These are phyloP conservation scores for Arabidopsis thaliana DNA, from an alignment of 345 rosid genomes.

Conservation along the genomic window TAIR10.1 NC_003071.7:8232001-8232500, in stretches of 20 bases:
- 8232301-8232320: not conserved
- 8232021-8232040: not conserved
- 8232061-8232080: not conserved
- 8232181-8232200: slow-evolving; percentile 23
- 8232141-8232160: not conserved
- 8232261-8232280: slow-evolving; percentile 33
- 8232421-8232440: slow-evolving; percentile 37
- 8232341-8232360: not conserved
- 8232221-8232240: slow-evolving; percentile 33
- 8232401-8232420: slow-evolving; percentile 33
- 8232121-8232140: slow-evolving; percentile 1
- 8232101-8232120: slow-evolving; percentile 4
- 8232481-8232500: not conserved
- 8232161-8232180: slow-evolving; percentile 2
- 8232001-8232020: not conserved
- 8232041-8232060: not conserved
- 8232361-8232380: slow-evolving; percentile 30
- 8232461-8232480: not conserved
- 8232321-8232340: not conserved
- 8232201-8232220: slow-evolving; percentile 31
- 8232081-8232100: slow-evolving; percentile 11
- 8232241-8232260: slow-evolving; percentile 6
- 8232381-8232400: slow-evolving; percentile 37
- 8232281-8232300: slow-evolving; percentile 12
- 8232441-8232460: slow-evolving; percentile 26